Evolutionary conservation across 345 rosid genomes (phyloP).

Genomic region (Salix suchowensis): DNA sequence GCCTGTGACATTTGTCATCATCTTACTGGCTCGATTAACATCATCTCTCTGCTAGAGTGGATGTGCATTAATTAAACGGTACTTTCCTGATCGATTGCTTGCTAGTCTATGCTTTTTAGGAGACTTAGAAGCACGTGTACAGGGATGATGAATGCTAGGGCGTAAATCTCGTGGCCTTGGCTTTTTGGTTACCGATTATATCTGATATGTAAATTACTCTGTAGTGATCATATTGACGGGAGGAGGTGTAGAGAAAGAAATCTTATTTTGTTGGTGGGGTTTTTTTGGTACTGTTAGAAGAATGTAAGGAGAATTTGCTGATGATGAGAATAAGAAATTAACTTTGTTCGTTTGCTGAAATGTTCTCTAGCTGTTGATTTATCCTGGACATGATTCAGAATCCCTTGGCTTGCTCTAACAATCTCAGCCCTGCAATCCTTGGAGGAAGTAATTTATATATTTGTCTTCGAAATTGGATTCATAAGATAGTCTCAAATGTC

Average conservation of each 20-base stretch:
- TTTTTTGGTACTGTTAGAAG: neutral
- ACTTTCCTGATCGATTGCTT: neutral
- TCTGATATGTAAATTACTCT: neutral
- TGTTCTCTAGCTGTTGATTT: neutral
- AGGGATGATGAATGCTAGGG: neutral
- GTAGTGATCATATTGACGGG: neutral
- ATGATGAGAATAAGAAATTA: neutral
- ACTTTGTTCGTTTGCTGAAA: neutral
- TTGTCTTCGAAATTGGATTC: too few relatives aligned
- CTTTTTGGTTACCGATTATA: neutral
- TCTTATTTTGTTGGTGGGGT: neutral
- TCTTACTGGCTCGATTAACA: slow-evolving; percentile 6
- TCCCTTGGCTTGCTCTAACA: too few relatives aligned
- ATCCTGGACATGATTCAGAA: neutral
- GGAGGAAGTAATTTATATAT: too few relatives aligned
- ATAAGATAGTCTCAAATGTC: too few relatives aligned
- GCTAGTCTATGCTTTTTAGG: neutral
- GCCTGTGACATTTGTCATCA: neutral
- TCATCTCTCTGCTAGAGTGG: neutral
- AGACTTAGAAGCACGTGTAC: neutral
- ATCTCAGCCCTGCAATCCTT: too few relatives aligned
- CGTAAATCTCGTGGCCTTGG: neutral
- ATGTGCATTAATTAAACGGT: neutral
- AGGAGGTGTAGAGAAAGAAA: neutral
- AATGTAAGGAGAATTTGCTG: neutral